A percentile compares a stretch with the other conserved stretches of the same genome.
Conservation (phyloP, 345 rosid species). For the Boechera stricta region DNA sequence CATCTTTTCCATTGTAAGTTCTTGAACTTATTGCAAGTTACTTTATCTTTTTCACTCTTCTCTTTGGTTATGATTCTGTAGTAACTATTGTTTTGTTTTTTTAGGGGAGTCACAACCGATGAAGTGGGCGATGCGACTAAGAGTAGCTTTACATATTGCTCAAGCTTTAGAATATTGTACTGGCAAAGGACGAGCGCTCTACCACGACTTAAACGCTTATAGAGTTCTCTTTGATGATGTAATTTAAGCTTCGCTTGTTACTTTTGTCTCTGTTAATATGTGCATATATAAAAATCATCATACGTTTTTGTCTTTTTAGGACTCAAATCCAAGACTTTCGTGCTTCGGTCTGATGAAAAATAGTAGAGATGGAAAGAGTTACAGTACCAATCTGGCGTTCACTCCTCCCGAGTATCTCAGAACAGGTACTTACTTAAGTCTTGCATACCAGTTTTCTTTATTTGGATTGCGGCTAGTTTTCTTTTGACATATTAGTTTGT, state of each 20-base stretch:
- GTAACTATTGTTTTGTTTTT: neutral
- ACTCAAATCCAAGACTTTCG: conserved; percentile 90
- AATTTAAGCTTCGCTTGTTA: conserved; percentile 27
- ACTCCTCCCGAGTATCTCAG: conserved; percentile 97
- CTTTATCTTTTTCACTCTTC: neutral
- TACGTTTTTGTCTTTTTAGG: conserved; percentile 49
- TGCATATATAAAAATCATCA: neutral
- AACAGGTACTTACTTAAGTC: conserved; percentile 58
- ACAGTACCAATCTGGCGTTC: conserved; percentile 91
- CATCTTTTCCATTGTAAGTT: conserved; percentile 92
- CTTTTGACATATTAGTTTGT: neutral
- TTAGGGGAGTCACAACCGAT: conserved; percentile 93
- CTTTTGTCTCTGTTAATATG: neutral
- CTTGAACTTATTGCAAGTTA: neutral
- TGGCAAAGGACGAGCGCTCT: conserved; percentile 84
- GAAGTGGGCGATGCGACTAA: conserved; percentile 95
- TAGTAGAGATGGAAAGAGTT: conserved; percentile 95
- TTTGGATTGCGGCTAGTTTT: neutral
- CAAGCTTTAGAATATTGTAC: conserved; percentile 93
- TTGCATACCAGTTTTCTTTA: conserved; percentile 3
- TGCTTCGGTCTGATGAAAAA: conserved; percentile 96
- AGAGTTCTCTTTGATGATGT: conserved; percentile 92
- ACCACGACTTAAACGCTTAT: conserved; percentile 95
- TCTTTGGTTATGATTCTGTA: neutral
- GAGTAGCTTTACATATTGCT: conserved; percentile 92